phyloP scores from a whole-genome alignment of 1,139 yeast species.

The Pichia sp. region DNA sequence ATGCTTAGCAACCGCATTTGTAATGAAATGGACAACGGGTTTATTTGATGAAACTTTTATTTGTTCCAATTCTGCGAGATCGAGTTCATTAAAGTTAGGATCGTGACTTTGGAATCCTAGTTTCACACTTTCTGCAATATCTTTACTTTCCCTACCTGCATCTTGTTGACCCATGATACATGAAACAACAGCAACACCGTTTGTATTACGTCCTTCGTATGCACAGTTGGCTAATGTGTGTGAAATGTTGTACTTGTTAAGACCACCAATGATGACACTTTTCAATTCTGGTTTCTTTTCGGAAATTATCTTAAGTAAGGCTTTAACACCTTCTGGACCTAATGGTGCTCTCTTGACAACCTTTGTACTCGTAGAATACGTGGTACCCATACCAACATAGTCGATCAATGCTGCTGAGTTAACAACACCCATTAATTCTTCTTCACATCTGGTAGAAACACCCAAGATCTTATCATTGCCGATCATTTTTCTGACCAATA shows the following conservation, averaged over 20 bases:
- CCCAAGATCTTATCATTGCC: slow-evolving; percentile 82
- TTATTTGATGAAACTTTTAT: not conserved
- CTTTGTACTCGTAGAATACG: slow-evolving; percentile 75
- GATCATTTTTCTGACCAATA: slow-evolving; percentile 55
- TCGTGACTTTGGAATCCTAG: slow-evolving; percentile 1
- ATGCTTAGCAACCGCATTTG: slow-evolving; percentile 87
- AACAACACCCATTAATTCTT: slow-evolving; percentile 59
- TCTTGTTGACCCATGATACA: slow-evolving; percentile 72
- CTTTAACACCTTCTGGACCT: slow-evolving; percentile 69
- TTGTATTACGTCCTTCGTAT: slow-evolving; percentile 48
- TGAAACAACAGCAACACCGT: slow-evolving; percentile 87
- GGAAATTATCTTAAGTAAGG: slow-evolving; percentile 50
- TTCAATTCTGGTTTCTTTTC: slow-evolving; percentile 41
- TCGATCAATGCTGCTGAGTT: slow-evolving; percentile 47
- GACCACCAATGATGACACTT: slow-evolving; percentile 86
- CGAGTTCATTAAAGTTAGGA: not conserved
- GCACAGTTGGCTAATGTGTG: slow-evolving; percentile 53
- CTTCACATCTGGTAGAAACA: slow-evolving; percentile 62
- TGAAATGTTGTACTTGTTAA: slow-evolving; percentile 62
- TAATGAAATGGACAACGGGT: slow-evolving; percentile 74
- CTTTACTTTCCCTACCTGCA: slow-evolving; percentile 39
- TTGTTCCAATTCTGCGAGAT: not conserved
- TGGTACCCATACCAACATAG: slow-evolving; percentile 86
- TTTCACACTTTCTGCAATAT: slow-evolving; percentile 15
- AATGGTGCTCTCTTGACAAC: slow-evolving; percentile 45